Percentiles rank a stretch among this genome's conserved stretches.
Evolutionary conservation across 495 filamentous ascomycete species (phyloP).

Genomic region (Neurospora sp.): DNA sequence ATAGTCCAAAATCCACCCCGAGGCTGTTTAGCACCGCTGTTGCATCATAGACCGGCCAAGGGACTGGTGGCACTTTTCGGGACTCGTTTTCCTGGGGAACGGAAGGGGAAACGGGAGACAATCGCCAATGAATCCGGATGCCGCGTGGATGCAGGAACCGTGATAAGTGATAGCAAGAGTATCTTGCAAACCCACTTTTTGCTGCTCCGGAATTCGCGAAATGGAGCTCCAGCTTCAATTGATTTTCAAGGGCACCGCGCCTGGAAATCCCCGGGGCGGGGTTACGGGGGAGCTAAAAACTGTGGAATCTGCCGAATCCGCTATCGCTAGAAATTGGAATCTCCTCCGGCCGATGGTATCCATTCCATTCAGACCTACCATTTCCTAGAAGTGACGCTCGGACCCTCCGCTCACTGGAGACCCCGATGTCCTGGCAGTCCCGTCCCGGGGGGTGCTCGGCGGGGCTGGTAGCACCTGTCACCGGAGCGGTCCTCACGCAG

Average conservation of each 20-base stretch:
- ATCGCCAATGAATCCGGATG: background rate
- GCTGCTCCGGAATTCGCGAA: background rate
- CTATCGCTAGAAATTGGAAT: background rate
- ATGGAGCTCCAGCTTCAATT: background rate
- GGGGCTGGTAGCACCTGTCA: background rate
- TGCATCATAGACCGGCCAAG: constrained; percentile 1
- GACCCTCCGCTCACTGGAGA: background rate
- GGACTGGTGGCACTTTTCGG: background rate
- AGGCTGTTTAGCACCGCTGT: background rate
- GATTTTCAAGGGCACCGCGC: background rate
- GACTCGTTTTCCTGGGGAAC: background rate
- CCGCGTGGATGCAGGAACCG: background rate
- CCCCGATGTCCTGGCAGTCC: background rate
- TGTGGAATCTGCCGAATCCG: background rate
- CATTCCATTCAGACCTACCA: background rate
- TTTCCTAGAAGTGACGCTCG: background rate
- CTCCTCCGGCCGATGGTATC: background rate
- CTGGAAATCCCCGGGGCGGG: background rate
- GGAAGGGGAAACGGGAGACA: background rate
- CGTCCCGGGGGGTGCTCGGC: background rate
- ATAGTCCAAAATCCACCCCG: background rate
- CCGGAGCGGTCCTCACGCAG: background rate
- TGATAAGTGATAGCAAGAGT: background rate
- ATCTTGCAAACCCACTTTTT: background rate
- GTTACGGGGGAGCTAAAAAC: background rate